Evolutionary conservation across 352 stramenopile genomes (phyloP), one percentile per base, ranked within the genome.

Genomic region (Phytophthora lateralis): DNA sequence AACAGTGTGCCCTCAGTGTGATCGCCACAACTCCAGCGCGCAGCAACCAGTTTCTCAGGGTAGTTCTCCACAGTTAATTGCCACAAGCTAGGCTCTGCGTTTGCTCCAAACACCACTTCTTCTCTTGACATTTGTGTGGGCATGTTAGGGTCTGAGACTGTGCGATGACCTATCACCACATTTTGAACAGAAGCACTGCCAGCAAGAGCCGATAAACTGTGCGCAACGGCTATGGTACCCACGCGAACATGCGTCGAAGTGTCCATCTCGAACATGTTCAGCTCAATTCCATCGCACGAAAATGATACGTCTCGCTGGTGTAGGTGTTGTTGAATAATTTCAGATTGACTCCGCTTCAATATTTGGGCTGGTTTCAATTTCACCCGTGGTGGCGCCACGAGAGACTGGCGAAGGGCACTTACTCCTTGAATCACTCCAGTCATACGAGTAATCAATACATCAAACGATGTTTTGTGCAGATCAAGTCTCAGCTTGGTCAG

Each of bases 1-100:
- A 93, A 91, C 4, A 84, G 30, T 4, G 70, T 83, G 35, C 67
- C 55, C 32, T 88, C 75, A 1, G 55, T 59, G 6, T 27, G 18
- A 6, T 75, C 55, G 9, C 64, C 62, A 45, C 71, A 71, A 44
- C 64, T 75, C 85, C 85, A 95, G 9, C 79, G 64, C 32, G 71
- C 75, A 37, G 76, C 76, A 37, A 95, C 42, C 6, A 93, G 29
- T 30, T 88, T 90, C 20, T 92, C 80, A 12, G 80, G 78, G 34
- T 87, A 87, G 24, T 89, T 93, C 14, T 90, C 81, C 11, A 89
- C 73, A 34, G 68, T 63, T 9, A 91, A 39, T 63, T 92, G 84
- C 86, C 86, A 95, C 32, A 85, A 55, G 18, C 63, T 74, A 54
- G 86, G 86, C 41, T 95, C 86, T 14, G 59, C 71, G 60, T 84